Conservation (phyloP, 306 rosid genomes). For the Betula pendula region DNA sequence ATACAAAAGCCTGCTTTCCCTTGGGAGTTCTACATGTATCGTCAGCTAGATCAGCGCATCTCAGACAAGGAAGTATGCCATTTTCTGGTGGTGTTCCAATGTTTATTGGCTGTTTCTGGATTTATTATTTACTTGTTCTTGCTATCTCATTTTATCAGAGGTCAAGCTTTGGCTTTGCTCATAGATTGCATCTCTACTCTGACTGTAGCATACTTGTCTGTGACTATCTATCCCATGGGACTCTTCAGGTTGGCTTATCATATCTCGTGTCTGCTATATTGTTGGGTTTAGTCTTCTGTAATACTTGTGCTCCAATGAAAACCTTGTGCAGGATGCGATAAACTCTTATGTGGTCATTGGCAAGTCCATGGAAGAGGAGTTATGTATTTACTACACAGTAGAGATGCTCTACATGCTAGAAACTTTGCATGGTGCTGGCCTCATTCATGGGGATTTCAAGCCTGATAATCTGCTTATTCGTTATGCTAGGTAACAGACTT, state of each 20-base stretch:
- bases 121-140: constrained; percentile 38
- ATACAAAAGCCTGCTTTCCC: constrained; percentile 88
- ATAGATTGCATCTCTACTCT: constrained; percentile 66
- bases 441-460: constrained; percentile 97
- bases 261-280: constrained; percentile 16
- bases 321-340: constrained; percentile 71
- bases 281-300: constrained; percentile 9
- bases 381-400: constrained; percentile 79
- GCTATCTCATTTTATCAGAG: constrained; percentile 58
- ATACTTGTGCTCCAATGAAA: constrained; percentile 26
- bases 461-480: constrained; percentile 94
- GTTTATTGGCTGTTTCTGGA: constrained; percentile 19
- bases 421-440: constrained; percentile 67
- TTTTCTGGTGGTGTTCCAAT: constrained; percentile 17
- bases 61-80: constrained; percentile 55
- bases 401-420: constrained; percentile 91
- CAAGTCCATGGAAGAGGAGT: constrained; percentile 86
- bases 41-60: constrained; percentile 80
- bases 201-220: constrained; percentile 81
- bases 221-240: constrained; percentile 75
- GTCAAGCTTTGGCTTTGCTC: constrained; percentile 81
- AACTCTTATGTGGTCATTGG: constrained; percentile 63
- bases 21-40: constrained; percentile 96
- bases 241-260: constrained; percentile 69
- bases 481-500: constrained; percentile 64